Evolutionary conservation across 306 rosid species (phyloP).

Genomic region (Cajanus cajan): DNA sequence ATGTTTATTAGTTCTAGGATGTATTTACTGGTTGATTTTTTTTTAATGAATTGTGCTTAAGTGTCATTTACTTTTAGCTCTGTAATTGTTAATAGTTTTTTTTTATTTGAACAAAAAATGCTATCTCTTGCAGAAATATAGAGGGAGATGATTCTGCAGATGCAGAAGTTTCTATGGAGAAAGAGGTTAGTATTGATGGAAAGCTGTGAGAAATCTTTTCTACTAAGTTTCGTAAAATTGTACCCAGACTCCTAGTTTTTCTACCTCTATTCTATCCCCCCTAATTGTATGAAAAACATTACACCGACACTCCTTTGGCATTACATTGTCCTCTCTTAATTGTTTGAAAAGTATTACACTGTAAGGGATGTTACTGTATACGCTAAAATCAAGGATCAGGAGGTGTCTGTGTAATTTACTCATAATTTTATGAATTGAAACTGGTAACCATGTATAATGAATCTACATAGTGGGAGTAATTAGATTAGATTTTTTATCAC

Average conservation of each 20-base stretch:
- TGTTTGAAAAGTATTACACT: too few species aligned
- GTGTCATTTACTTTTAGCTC: neutral
- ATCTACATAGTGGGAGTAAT: conserved; percentile 1
- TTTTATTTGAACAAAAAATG: conserved; percentile 33
- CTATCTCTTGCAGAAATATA: conserved; percentile 63
- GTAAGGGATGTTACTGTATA: too few species aligned
- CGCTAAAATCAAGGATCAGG: too few species aligned
- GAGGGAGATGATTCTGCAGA: conserved; percentile 64
- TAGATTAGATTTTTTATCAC: conserved; percentile 19
- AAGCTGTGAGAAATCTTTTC: conserved; percentile 43
- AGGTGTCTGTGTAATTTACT: too few species aligned
- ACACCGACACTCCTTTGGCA: too few species aligned
- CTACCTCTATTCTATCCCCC: too few species aligned
- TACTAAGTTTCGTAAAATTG: neutral
- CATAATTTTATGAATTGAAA: conserved; percentile 20
- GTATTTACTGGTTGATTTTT: neutral
- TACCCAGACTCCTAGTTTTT: too few species aligned
- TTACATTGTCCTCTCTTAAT: too few species aligned
- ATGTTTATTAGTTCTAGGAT: conserved; percentile 1
- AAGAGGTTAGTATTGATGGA: conserved; percentile 56
- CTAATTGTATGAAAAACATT: too few species aligned
- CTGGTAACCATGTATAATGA: neutral
- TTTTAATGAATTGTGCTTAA: neutral
- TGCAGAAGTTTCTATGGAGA: conserved; percentile 59
- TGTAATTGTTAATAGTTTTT: conserved; percentile 22